Evolutionary conservation across 2,329 filamentous ascomycete species (phyloP), one percentile per base, ranked within the genome.

Genomic region (Sporothrix humicola): DNA sequence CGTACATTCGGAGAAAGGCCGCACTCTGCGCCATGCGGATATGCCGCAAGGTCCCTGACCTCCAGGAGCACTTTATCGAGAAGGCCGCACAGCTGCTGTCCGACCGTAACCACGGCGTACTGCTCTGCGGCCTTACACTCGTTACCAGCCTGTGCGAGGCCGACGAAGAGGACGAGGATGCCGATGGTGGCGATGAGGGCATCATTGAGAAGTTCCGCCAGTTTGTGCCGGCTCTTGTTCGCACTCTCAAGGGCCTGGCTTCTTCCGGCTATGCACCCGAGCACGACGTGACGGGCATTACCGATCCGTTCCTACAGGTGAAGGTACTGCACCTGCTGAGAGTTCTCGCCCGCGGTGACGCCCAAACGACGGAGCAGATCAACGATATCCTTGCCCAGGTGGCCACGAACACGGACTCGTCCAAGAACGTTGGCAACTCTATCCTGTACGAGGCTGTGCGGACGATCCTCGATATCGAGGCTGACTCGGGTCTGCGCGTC

Each of bases 1-100:
- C 96, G n/a, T 99, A 99, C 81, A 98, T 99, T 80, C 90, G 96
- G 78, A 90, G 96, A 78, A 99, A 99, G 85, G 96, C 96, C 20
- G 96, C 96, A 3, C 88, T 99, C n/a, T 99, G 96, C 83, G 96
- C 96, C 69, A 99, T 99, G 96, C 90, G 95, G 77, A 98, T 99
- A 87, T 98, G 95, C 84, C 92, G 94, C 79, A 99, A 99, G 83
- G 96, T 99, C 12, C 96, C 97, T 6, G 96, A 99, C 81, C 85
- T 99, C 72, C 94, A 97, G 82, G 97, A 99, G 82, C 95, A 99
- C 83, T 99, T 99, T 80, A 81, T 98, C 73, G 96, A 99, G 75
- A 98, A 98, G 82, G 93, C 95, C 17, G 92, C 96, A 75, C 87
- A 93, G 42, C 87, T 99, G 10, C 85, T 99, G 26, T 92, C 94